A percentile compares a stretch with the other conserved stretches of the same genome.
These are phyloP conservation scores for Quercus phellos DNA, from an alignment of 331 rosid genomes.

Conservation along the genomic window DNA sequence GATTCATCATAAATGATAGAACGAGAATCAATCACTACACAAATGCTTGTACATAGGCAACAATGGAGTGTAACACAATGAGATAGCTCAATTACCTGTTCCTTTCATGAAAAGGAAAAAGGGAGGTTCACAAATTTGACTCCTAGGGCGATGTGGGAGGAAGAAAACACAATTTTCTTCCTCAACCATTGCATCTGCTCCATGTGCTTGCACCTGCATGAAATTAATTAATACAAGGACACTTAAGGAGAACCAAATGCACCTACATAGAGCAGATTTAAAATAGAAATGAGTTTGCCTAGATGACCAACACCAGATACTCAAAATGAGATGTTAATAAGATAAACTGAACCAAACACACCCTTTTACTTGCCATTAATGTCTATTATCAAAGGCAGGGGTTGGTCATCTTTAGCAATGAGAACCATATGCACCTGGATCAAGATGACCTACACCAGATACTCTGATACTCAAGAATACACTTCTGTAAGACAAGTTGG, in stretches of 20 bases:
- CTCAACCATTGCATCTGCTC: constrained; percentile 94
- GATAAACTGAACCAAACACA: neutral
- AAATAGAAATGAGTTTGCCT: neutral
- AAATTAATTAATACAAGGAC: constrained; percentile 21
- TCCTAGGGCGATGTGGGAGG: constrained; percentile 95
- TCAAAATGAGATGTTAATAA: neutral
- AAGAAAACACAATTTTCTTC: constrained; percentile 94
- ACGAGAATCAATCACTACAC: neutral
- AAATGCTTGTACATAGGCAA: neutral
- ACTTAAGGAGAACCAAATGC: neutral
- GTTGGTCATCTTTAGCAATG: neutral
- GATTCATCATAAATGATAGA: neutral
- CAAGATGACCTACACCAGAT: too few species aligned
- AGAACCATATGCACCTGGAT: neutral
- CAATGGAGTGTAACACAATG: neutral
- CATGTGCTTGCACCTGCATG: constrained; percentile 91
- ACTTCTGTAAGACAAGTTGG: neutral
- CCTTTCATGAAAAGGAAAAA: constrained; percentile 99
- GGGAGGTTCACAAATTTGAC: constrained; percentile 68
- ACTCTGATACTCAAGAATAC: neutral
- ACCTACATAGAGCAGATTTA: neutral
- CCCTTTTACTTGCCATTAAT: neutral
- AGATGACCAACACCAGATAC: neutral
- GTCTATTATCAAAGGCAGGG: too few species aligned
- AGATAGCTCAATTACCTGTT: constrained; percentile 55